Conservation (phyloP, 306 rosid genomes). For the Oxytropis ochrocephala region DNA sequence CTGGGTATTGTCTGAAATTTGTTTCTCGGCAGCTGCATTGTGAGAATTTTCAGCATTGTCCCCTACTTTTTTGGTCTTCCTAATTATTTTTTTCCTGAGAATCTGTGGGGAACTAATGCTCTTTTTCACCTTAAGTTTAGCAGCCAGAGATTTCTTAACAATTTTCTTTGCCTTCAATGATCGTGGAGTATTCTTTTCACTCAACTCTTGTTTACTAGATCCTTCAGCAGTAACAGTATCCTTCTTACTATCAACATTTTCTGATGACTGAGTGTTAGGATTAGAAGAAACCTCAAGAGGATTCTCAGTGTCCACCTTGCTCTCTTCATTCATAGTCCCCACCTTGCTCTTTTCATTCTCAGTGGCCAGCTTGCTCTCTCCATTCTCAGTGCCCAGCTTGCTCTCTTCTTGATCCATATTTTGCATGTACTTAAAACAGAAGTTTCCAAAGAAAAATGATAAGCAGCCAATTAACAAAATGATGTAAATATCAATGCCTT, state of each 20-base stretch:
- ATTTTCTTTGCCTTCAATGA: conserved; percentile 56
- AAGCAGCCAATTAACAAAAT: conserved; percentile 8
- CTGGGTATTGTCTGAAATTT: neutral
- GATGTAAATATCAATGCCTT: neutral
- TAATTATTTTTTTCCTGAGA: conserved; percentile 20
- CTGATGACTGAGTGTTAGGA: conserved; percentile 14
- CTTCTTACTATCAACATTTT: conserved; percentile 11
- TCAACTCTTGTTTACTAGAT: conserved; percentile 28
- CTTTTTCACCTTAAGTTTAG: conserved; percentile 23
- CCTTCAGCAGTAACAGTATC: conserved; percentile 32
- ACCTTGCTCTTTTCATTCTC: conserved; percentile 1
- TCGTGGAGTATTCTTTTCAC: conserved; percentile 37
- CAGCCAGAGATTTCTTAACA: conserved; percentile 38
- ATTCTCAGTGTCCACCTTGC: conserved; percentile 15
- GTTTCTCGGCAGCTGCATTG: neutral
- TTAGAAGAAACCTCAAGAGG: conserved; percentile 3
- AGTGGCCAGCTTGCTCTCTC: conserved; percentile 1
- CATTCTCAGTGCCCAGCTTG: neutral
- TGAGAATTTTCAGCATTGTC: conserved; percentile 9
- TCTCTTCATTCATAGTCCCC: neutral
- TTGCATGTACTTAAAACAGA: neutral
- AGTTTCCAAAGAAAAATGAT: neutral
- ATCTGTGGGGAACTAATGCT: conserved; percentile 18
- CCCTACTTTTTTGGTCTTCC: conserved; percentile 24
- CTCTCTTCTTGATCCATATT: conserved; percentile 17